phyloP scores from a whole-genome alignment of 208 protist species.

The Phytomonas sp. region DNA sequence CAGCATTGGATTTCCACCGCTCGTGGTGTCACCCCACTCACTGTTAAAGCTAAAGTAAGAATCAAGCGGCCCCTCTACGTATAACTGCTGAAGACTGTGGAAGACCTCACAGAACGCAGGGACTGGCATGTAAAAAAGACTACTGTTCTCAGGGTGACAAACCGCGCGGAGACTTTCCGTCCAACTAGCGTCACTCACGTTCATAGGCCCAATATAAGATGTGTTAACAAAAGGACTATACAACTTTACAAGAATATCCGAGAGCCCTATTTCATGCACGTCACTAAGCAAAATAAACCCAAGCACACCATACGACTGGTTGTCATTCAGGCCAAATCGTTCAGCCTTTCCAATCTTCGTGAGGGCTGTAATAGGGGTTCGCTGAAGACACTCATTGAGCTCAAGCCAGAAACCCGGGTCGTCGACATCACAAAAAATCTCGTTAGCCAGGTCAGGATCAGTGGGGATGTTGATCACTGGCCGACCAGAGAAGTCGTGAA shows the following conservation, averaged over 20 bases:
- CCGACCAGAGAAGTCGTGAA: constrained; percentile 71
- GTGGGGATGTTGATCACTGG: constrained; percentile 69
- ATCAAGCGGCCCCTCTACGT: constrained; percentile 25
- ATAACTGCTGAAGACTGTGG: constrained; percentile 28
- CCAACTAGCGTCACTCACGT: constrained; percentile 41
- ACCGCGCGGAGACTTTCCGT: constrained; percentile 8
- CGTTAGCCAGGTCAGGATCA: constrained; percentile 47
- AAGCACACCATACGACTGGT: constrained; percentile 54
- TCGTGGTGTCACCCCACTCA: constrained; percentile 56
- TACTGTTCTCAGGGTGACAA: too few relatives aligned
- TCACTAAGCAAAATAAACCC: constrained; percentile 39
- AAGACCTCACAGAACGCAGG: constrained; percentile 4
- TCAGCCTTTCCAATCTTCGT: constrained; percentile 32
- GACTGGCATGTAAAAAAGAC: too few relatives aligned
- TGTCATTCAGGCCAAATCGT: constrained; percentile 38
- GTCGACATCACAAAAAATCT: constrained; percentile 43
- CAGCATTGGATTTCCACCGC: constrained; percentile 58
- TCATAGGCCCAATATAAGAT: constrained; percentile 59
- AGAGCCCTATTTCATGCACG: constrained; percentile 22
- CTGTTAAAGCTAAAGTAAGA: constrained; percentile 54
- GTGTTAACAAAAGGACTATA: constrained; percentile 65
- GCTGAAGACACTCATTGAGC: constrained; percentile 25
- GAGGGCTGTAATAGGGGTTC: constrained; percentile 39
- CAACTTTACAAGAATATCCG: constrained; percentile 58
- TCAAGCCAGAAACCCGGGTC: constrained; percentile 53